Percentiles rank a stretch among this genome's conserved stretches.
phyloP scores from a whole-genome alignment of 495 filamentous ascomycete genomes.

The Acidomyces sp. region DNA sequence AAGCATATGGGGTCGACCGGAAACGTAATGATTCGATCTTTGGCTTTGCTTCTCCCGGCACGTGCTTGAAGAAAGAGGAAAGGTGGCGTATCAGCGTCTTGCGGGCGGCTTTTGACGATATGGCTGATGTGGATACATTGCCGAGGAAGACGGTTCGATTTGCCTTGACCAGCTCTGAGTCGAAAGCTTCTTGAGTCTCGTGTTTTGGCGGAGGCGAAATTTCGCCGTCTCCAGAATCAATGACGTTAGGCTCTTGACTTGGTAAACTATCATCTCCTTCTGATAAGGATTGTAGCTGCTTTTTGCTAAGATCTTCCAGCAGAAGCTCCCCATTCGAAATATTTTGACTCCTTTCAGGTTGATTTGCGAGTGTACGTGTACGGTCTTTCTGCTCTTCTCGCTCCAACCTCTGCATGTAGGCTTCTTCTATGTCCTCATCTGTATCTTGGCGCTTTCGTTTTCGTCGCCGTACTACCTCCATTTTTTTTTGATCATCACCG shows the following conservation, averaged over 20 bases:
- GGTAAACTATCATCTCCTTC: conserved; percentile 16
- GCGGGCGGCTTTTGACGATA: conserved; percentile 66
- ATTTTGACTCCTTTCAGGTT: too few species aligned
- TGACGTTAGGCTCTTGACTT: too few species aligned
- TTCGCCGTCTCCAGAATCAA: conserved; percentile 26
- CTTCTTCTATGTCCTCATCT: conserved; percentile 65
- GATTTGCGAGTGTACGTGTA: too few species aligned
- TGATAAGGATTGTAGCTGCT: too few species aligned
- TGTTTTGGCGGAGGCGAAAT: conserved; percentile 38
- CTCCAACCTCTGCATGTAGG: conserved; percentile 63
- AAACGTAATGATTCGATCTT: conserved; percentile 76
- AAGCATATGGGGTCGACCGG: conserved; percentile 73
- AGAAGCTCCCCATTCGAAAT: too few species aligned
- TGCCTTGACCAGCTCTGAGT: conserved; percentile 64
- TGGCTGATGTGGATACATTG: conserved; percentile 71
- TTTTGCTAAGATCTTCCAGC: too few species aligned
- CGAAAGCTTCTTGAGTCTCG: conserved; percentile 36
- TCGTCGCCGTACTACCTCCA: conserved; percentile 24
- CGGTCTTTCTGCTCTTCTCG: conserved; percentile 41
- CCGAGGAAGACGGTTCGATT: conserved; percentile 83
- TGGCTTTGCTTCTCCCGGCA: conserved; percentile 18
- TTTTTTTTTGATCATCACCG: too few species aligned
- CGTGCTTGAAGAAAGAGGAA: conserved; percentile 36
- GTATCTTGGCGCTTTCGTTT: conserved; percentile 66
- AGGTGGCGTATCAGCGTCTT: conserved; percentile 62